These are phyloP conservation scores for Rhodamnia argentea DNA, from an alignment of 345 rosid species.

Conservation along the genomic window DNA sequence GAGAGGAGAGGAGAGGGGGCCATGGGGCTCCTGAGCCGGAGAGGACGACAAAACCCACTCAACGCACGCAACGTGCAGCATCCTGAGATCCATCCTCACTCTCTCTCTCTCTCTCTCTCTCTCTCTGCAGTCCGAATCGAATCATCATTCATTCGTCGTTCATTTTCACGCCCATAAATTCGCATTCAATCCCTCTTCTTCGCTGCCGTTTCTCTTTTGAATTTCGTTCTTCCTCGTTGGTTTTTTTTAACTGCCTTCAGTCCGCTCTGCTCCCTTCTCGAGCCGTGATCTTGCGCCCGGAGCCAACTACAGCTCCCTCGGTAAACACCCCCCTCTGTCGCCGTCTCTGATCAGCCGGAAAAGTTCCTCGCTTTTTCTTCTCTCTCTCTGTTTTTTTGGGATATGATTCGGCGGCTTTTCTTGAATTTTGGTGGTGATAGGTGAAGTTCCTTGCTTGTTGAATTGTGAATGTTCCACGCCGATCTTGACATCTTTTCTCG, in stretches of 20 bases:
- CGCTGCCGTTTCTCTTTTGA: neutral
- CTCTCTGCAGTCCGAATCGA: neutral
- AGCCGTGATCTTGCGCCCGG: slow-evolving; percentile 20
- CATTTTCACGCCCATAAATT: neutral
- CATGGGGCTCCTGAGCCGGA: slow-evolving; percentile 4
- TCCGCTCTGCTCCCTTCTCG: neutral
- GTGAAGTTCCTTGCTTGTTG: neutral
- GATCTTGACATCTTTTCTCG: neutral
- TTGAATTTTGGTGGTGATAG: neutral
- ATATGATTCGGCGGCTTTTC: neutral
- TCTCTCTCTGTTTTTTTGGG: neutral
- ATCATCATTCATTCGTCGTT: neutral
- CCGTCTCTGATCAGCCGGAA: neutral
- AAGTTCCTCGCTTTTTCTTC: neutral
- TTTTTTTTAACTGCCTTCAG: neutral
- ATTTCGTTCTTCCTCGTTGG: neutral
- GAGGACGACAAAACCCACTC: slow-evolving; percentile 26
- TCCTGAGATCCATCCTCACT: neutral
- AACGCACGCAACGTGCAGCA: slow-evolving; percentile 29
- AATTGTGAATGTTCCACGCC: neutral
- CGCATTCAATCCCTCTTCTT: neutral
- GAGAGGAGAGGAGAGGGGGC: no score
- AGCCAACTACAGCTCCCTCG: slow-evolving; percentile 1
- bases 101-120: neutral
- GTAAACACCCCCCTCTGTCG: neutral